Percentiles rank a stretch among this genome's conserved stretches.
phyloP scores from a whole-genome alignment of 2,329 filamentous ascomycete genomes.

The Hypoxylon sp. region DNA sequence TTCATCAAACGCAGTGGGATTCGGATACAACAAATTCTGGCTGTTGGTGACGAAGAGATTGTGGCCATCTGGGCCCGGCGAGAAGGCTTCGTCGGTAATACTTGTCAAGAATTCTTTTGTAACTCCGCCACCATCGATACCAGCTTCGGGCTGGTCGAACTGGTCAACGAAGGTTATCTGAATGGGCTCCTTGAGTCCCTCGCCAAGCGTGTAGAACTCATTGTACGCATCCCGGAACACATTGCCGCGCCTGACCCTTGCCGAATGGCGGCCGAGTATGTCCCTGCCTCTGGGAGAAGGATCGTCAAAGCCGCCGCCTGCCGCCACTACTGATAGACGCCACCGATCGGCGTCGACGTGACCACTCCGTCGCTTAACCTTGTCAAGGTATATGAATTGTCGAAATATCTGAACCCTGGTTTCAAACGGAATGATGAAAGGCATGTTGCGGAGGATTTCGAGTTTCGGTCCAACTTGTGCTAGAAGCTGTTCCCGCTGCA shows the following conservation, averaged over 20 bases:
- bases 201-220: constrained; percentile 81
- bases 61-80: constrained; percentile 52
- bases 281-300: constrained; percentile 43
- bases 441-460: constrained; percentile 94
- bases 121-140: constrained; percentile 95
- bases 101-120: constrained; percentile 97
- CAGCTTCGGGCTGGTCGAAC: constrained; percentile 85
- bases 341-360: constrained; percentile 76
- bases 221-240: constrained; percentile 87
- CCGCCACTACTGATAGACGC: constrained; percentile 67
- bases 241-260: constrained; percentile 77
- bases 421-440: constrained; percentile 93
- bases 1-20: constrained; percentile 79
- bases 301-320: constrained; percentile 41
- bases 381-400: constrained; percentile 88
- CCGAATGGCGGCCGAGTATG: constrained; percentile 70
- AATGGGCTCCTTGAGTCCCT: constrained; percentile 90
- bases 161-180: constrained; percentile 96
- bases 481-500: constrained; percentile 73
- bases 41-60: constrained; percentile 84
- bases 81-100: constrained; percentile 85
- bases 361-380: constrained; percentile 73
- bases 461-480: constrained; percentile 84
- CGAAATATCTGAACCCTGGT: constrained; percentile 92
- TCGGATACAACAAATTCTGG: constrained; percentile 87